Conservation (phyloP, 2,329 filamentous ascomycete species). For the Dothideomycetidae sp. region DNA sequence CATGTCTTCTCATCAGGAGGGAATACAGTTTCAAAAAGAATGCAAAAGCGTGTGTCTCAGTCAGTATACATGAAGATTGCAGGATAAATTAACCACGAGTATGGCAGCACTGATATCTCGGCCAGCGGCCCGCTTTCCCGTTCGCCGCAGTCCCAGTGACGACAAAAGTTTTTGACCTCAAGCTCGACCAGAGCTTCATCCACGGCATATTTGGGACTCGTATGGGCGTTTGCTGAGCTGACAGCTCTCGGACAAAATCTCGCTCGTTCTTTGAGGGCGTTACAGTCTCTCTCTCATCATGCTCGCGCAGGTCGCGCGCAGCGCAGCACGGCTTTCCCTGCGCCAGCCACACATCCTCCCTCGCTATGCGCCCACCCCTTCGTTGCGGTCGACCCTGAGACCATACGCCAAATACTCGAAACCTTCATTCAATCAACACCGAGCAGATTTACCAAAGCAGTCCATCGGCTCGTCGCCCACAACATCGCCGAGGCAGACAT, state of each 20-base stretch:
- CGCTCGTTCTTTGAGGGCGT: too few species aligned
- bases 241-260: too few species aligned
- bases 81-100: too few species aligned
- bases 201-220: too few species aligned
- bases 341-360: constrained; percentile 1
- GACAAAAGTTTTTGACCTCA: background rate
- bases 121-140: too few species aligned
- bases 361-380: constrained; percentile 1
- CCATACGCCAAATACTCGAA: constrained; percentile 7
- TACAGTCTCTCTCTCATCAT: background rate
- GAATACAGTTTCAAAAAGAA: too few species aligned
- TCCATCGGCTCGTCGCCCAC: constrained; percentile 13
- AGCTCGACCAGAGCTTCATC: too few species aligned
- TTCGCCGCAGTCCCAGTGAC: background rate
- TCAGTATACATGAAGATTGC: too few species aligned
- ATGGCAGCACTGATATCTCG: too few species aligned
- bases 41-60: too few species aligned
- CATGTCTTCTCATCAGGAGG: too few species aligned
- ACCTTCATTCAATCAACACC: constrained; percentile 2
- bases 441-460: constrained; percentile 7
- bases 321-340: constrained; percentile 6
- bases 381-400: background rate
- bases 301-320: constrained; percentile 8
- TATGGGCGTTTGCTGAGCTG: too few species aligned
- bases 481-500: constrained; percentile 19